Conservation (phyloP, 257 asterid genomes). For the Verbena officinalis region DNA sequence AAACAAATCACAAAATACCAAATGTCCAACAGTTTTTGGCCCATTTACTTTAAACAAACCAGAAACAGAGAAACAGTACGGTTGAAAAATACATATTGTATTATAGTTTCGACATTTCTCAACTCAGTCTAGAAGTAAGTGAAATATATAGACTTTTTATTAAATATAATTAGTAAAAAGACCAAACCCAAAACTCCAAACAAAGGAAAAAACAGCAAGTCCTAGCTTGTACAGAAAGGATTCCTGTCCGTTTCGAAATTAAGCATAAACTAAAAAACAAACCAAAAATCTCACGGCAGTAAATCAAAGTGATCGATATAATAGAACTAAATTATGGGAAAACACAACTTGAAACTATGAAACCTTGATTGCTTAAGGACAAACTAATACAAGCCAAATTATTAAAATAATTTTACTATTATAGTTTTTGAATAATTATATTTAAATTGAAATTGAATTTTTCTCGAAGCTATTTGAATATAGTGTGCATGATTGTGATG, state of each 20-base stretch:
- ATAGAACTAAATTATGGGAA: conserved; percentile 6
- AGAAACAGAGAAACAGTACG: conserved; percentile 22
- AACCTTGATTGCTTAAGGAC: conserved; percentile 45
- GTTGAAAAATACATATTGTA: conserved; percentile 27
- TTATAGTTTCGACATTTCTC: conserved; percentile 45
- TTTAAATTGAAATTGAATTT: too few relatives aligned
- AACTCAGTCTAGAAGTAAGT: conserved; percentile 31
- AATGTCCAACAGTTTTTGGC: conserved; percentile 25
- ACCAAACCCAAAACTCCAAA: conserved; percentile 28
- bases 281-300: conserved; percentile 25
- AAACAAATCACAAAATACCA: conserved; percentile 36
- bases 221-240: conserved; percentile 18
- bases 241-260: conserved; percentile 45
- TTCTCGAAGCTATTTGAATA: too few relatives aligned
- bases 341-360: not conserved
- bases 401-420: too few relatives aligned
- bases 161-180: not conserved
- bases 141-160: conserved; percentile 28
- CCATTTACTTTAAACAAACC: not conserved
- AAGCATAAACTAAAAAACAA: conserved; percentile 45
- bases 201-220: conserved; percentile 21
- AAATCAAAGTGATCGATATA: conserved; percentile 22
- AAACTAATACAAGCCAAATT: conserved; percentile 42
- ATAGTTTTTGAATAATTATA: too few relatives aligned
- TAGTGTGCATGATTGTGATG: not conserved